phyloP scores from a whole-genome alignment of 306 rosid genomes.

The Prosopis cineraria region DNA sequence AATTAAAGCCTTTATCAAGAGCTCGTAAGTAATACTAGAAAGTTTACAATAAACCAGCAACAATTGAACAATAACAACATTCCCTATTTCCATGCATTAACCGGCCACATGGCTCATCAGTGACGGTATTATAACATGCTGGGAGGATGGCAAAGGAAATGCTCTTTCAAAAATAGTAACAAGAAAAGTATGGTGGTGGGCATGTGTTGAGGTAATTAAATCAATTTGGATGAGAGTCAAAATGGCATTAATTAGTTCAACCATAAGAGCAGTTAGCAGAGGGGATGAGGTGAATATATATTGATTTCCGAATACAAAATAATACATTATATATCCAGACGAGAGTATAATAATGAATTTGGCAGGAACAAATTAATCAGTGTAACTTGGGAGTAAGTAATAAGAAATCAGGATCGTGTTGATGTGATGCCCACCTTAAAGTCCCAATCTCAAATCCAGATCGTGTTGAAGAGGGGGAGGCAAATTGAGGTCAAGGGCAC shows the following conservation, averaged over 20 bases:
- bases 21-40: background rate
- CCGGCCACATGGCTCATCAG: too few relatives aligned
- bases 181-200: background rate
- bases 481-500: slow-evolving; percentile 55
- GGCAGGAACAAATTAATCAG: background rate
- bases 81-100: background rate
- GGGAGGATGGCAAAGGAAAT: background rate
- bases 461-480: slow-evolving; percentile 49
- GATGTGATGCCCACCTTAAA: background rate
- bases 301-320: background rate
- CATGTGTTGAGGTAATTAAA: background rate
- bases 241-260: background rate
- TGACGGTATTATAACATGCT: too few relatives aligned
- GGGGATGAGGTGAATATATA: background rate
- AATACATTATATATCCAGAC: background rate
- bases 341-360: background rate
- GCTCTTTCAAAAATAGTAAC: background rate
- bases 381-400: background rate
- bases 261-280: background rate
- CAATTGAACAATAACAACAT: background rate
- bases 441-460: slow-evolving; percentile 80
- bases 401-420: background rate
- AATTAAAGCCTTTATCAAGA: background rate
- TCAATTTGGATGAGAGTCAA: background rate
- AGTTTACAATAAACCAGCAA: background rate